Evolutionary conservation across 129 eudicot genomes (phyloP), one percentile per base, ranked within the genome.

Genomic region (Silybum marianum): DNA sequence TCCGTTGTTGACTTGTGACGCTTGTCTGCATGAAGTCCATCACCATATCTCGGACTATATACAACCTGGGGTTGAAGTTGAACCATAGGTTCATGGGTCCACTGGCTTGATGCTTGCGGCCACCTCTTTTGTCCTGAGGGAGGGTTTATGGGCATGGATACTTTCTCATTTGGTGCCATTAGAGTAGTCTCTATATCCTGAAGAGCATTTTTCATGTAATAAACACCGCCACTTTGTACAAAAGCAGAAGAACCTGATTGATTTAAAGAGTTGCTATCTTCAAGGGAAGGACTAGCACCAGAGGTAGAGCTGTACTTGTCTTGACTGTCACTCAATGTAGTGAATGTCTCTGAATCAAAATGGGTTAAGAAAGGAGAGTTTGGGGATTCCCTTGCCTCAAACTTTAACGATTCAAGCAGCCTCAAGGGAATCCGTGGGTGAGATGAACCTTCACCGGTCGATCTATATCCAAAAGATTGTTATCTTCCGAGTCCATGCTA

Each of bases 401-500:
- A 86, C 85, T 95, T 95, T 79, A 86, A 58, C 28, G 97, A 80
- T 38, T 81, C 89, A 62, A 85, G 69, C 7, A 85, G 81, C 68
- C 80, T 48, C 5, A 84, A 78, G 14, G 90, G 86, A 32, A 76
- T 73, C 42, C 83, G 78, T 24, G 85, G n/a, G n/a, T n/a, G n/a
- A n/a, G n/a, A 44, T 69, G 90, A 85, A 73, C 85, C 88, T 81
- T 82, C 75, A 78, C 88, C 81, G 23, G 84, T 78, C 40, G 71
- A 83, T 83, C 85, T 86, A 28, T 88, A 87, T 71, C 91, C 89
- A 58, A 72, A 81, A 69, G 79, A 73, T 38, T 87, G 88, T 68
- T n/a, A n/a, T n/a, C n/a, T n/a, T 81, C 85, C 7, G 92, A 88
- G 69, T 88, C 98, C 98, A 95, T 94, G 79, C 90, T 90, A 88